These are phyloP conservation scores for Curvularia hawaiiensis DNA, from an alignment of 2,329 filamentous ascomycete genomes.

Conservation along the genomic window DNA sequence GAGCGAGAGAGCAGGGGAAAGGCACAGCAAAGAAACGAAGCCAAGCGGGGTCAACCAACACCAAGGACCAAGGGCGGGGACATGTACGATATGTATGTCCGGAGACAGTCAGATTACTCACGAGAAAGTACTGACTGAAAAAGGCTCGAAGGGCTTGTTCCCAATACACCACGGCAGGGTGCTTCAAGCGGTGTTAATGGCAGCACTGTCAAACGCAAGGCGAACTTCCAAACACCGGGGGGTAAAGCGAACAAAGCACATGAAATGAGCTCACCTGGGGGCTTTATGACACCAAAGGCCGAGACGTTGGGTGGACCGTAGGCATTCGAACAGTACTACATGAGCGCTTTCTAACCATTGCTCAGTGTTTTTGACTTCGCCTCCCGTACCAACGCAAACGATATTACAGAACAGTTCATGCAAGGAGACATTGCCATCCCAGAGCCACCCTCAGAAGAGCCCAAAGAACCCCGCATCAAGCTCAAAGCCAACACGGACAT, in stretches of 20 bases:
- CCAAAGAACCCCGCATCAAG: constrained; percentile 77
- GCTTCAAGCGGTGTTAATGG: constrained; percentile 50
- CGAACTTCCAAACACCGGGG: constrained; percentile 57
- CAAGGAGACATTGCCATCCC: constrained; percentile 74
- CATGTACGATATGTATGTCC: constrained; percentile 77
- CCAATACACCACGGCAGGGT: constrained; percentile 50
- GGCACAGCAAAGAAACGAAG: constrained; percentile 62
- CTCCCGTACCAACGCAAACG: constrained; percentile 78
- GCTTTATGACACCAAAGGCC: constrained; percentile 37
- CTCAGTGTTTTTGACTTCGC: constrained; percentile 68
- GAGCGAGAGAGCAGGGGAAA: constrained; percentile 77
- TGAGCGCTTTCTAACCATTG: constrained; percentile 17
- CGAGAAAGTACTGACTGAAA: constrained; percentile 14
- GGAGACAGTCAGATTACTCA: neutral
- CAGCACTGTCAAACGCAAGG: constrained; percentile 59
- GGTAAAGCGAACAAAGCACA: constrained; percentile 51
- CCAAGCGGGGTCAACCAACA: constrained; percentile 66
- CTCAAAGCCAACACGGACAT: constrained; percentile 85
- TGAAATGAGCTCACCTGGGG: constrained; percentile 58
- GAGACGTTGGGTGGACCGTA: constrained; percentile 50
- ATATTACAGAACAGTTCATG: constrained; percentile 76
- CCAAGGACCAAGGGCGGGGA: constrained; percentile 64
- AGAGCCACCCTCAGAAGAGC: constrained; percentile 73
- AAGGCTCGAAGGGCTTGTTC: constrained; percentile 55
- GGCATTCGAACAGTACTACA: constrained; percentile 17